Conservation (phyloP, 2,329 filamentous ascomycete genomes). For the Massarina eburnea region DNA sequence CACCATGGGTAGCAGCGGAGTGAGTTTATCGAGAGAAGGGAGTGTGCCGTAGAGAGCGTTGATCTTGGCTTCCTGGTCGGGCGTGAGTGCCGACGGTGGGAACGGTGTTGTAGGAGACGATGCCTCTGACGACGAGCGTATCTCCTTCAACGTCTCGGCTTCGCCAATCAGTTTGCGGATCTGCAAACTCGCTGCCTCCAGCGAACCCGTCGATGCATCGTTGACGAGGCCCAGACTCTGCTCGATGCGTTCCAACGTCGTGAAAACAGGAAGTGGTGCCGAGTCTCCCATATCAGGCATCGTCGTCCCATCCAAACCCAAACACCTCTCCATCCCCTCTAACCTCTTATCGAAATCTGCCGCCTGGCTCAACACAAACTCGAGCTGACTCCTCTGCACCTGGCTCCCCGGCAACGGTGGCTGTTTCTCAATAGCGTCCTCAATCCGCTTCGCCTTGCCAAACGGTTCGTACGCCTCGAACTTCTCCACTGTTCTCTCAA, state of each 20-base stretch:
- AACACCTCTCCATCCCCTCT: conserved; percentile 72
- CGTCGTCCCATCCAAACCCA: conserved; percentile 74
- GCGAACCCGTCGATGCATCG: conserved; percentile 69
- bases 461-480: conserved; percentile 38
- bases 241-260: conserved; percentile 77
- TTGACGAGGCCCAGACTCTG: conserved; percentile 77
- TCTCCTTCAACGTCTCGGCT: conserved; percentile 69
- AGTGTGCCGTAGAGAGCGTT: conserved; percentile 88
- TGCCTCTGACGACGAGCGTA: conserved; percentile 28
- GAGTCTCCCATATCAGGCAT: conserved; percentile 61
- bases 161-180: conserved; percentile 72
- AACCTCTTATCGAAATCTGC: conserved; percentile 87
- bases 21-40: conserved; percentile 82
- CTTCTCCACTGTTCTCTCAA: conserved; percentile 36
- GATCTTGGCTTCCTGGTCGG: conserved; percentile 81
- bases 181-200: conserved; percentile 71
- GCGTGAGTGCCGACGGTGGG: conserved; percentile 17
- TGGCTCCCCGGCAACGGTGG: conserved; percentile 37
- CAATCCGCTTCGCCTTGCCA: conserved; percentile 25
- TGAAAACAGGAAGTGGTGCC: conserved; percentile 68
- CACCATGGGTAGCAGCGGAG: conserved; percentile 81
- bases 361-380: conserved; percentile 73
- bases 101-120: background rate
- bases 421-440: conserved; percentile 31
- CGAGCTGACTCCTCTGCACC: conserved; percentile 35